These are phyloP conservation scores for Falciphora oryzae DNA, from an alignment of 2,329 filamentous ascomycete genomes.

Conservation along the genomic window DNA sequence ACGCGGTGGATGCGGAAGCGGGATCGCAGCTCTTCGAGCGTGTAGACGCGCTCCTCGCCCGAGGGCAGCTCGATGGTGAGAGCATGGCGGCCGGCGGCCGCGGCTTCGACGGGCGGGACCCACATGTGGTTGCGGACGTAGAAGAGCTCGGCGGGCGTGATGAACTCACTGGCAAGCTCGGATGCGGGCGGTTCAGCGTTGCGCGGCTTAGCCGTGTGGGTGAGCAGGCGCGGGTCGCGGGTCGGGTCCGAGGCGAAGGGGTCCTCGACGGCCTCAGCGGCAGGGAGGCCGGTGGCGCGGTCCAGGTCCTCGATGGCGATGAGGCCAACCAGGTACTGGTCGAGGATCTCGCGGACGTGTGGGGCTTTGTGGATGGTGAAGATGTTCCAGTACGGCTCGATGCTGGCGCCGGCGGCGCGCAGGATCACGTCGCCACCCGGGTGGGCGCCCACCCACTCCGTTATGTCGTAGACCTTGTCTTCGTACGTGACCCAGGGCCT, in stretches of 20 bases:
- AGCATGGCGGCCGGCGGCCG: constrained; percentile 32
- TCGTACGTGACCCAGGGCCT: constrained; percentile 58
- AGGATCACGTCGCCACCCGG: constrained; percentile 65
- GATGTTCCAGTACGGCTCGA: constrained; percentile 66
- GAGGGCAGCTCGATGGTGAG: constrained; percentile 54
- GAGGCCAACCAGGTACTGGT: constrained; percentile 58
- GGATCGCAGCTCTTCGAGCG: constrained; percentile 45
- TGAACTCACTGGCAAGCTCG: constrained; percentile 42
- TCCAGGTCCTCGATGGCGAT: constrained; percentile 53
- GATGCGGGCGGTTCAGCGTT: constrained; percentile 55
- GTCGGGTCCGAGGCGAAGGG: constrained; percentile 50
- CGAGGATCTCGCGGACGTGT: constrained; percentile 58
- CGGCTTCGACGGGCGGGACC: constrained; percentile 44
- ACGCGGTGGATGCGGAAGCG: constrained; percentile 46
- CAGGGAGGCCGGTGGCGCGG: constrained; percentile 41
- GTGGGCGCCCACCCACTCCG: constrained; percentile 60
- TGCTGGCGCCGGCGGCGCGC: constrained; percentile 55
- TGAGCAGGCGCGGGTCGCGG: constrained; percentile 44
- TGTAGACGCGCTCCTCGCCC: constrained; percentile 47
- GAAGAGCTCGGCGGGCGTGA: constrained; percentile 50
- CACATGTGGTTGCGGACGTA: constrained; percentile 60
- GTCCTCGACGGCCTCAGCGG: constrained; percentile 51
- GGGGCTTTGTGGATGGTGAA: constrained; percentile 63
- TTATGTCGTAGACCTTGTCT: constrained; percentile 65
- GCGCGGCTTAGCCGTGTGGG: constrained; percentile 48